Conservation (phyloP, 495 filamentous ascomycete genomes). For the Neurospora sp. region DNA sequence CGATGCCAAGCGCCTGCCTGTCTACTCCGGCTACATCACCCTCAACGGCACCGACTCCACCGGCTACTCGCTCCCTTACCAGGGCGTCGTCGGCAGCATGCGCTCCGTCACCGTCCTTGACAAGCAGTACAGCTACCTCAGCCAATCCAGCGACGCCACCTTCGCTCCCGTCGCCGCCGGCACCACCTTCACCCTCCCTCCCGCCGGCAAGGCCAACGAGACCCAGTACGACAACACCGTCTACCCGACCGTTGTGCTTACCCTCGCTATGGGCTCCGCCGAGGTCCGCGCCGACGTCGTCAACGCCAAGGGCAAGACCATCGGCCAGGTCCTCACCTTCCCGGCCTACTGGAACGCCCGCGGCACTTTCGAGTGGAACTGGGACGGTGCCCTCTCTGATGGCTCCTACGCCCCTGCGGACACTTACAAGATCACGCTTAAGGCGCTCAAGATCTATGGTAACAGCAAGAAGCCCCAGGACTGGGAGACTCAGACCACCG, state of each 20-base stretch:
- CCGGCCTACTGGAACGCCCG: conserved; percentile 32
- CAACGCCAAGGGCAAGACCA: conserved; percentile 22
- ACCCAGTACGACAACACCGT: conserved; percentile 22
- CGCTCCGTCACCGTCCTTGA: conserved; percentile 29
- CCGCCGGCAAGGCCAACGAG: conserved; percentile 22
- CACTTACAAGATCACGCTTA: conserved; percentile 33
- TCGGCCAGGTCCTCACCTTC: conserved; percentile 24
- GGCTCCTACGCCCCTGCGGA: conserved; percentile 34
- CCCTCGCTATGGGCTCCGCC: conserved; percentile 35
- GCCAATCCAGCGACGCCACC: conserved; percentile 22
- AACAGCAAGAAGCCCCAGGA: conserved; percentile 13
- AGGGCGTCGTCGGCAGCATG: conserved; percentile 39
- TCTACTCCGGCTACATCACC: conserved; percentile 45
- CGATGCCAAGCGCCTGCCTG: conserved; percentile 32
- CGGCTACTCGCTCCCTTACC: conserved; percentile 39
- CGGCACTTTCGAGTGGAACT: conserved; percentile 19
- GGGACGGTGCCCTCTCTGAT: conserved; percentile 34
- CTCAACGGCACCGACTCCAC: conserved; percentile 40
- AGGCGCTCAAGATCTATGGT: conserved; percentile 36
- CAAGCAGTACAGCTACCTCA: conserved; percentile 20
- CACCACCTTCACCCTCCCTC: conserved; percentile 32
- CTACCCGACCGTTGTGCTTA: conserved; percentile 17
- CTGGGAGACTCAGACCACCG: conserved; percentile 18
- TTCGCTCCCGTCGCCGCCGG: conserved; percentile 22
- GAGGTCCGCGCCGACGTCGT: conserved; percentile 36